Evolutionary conservation across 2,329 filamentous ascomycete species (phyloP).

Genomic region (Arthrobotrys megalospora): DNA sequence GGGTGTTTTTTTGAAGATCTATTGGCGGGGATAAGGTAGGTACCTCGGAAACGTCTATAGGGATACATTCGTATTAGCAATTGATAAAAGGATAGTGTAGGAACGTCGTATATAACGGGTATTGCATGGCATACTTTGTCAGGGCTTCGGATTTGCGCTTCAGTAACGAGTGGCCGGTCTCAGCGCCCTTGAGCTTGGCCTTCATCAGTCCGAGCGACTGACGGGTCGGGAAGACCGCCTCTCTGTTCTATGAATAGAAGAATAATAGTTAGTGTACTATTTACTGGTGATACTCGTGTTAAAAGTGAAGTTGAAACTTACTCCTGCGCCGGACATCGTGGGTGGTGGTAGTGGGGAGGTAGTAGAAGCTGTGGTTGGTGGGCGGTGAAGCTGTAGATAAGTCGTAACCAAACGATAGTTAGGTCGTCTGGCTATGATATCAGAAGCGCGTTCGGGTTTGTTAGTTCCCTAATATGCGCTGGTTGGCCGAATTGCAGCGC

Average conservation of each 20-base stretch:
- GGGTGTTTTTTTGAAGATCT: conserved; percentile 2
- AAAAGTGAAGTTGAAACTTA: conserved; percentile 25
- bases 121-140: conserved; percentile 79
- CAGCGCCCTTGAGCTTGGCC: conserved; percentile 93
- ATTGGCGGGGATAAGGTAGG: conserved; percentile 62
- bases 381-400: conserved; percentile 17
- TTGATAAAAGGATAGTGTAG: conserved; percentile 63
- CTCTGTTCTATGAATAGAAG: conserved; percentile 78
- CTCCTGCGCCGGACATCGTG: conserved; percentile 56
- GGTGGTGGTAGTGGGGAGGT: conserved; percentile 13
- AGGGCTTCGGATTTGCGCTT: conserved; percentile 98
- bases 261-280: conserved; percentile 13
- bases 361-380: conserved; percentile 18
- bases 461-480: conserved; percentile 44
- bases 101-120: conserved; percentile 46
- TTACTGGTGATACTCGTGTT: background rate
- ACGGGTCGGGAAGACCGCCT: conserved; percentile 96
- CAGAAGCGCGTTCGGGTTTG: conserved; percentile 9
- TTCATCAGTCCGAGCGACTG: conserved; percentile 98
- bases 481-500: conserved; percentile 7
- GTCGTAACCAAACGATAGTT: background rate
- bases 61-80: conserved; percentile 40
- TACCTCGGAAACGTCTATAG: conserved; percentile 88
- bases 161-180: conserved; percentile 91
- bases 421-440: conserved; percentile 22